A percentile compares a stretch with the other conserved stretches of the same genome.
Conservation (phyloP, 768 basidiomycete species). For the Mycena galericulata region DNA sequence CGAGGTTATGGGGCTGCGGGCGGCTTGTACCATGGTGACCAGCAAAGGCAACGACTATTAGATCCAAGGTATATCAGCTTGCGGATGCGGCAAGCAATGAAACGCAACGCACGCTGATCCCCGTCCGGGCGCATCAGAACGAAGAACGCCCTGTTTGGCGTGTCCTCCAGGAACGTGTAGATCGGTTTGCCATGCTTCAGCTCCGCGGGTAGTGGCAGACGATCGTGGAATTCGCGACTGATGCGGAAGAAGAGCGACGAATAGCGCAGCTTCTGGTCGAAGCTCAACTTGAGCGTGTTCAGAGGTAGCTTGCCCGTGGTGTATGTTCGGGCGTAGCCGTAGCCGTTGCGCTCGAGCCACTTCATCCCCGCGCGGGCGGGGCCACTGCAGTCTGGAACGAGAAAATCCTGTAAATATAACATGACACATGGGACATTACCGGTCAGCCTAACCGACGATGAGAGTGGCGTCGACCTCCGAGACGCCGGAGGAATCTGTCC, state of each 20-base stretch:
- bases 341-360: slow-evolving; percentile 40
- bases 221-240: slow-evolving; percentile 15
- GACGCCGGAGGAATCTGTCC: slow-evolving; percentile 26
- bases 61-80: too few relatives aligned
- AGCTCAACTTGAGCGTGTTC: slow-evolving; percentile 33
- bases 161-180: slow-evolving; percentile 26
- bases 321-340: slow-evolving; percentile 13
- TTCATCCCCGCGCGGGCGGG: slow-evolving; percentile 39
- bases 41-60: slow-evolving; percentile 23
- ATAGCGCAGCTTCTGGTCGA: slow-evolving; percentile 41
- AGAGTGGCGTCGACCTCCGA: slow-evolving; percentile 31
- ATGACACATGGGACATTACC: background rate
- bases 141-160: slow-evolving; percentile 25
- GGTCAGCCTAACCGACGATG: slow-evolving; percentile 42
- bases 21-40: slow-evolving; percentile 24
- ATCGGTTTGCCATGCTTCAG: slow-evolving; percentile 24
- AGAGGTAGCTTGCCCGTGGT: slow-evolving; percentile 24
- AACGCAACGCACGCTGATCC: slow-evolving; percentile 19
- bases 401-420: background rate
- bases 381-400: slow-evolving; percentile 44
- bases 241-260: slow-evolving; percentile 31
- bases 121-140: slow-evolving; percentile 28
- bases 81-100: background rate
- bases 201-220: slow-evolving; percentile 34
- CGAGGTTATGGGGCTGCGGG: slow-evolving; percentile 25